phyloP scores from a whole-genome alignment of 345 rosid species.

The Citrus sp. region DNA sequence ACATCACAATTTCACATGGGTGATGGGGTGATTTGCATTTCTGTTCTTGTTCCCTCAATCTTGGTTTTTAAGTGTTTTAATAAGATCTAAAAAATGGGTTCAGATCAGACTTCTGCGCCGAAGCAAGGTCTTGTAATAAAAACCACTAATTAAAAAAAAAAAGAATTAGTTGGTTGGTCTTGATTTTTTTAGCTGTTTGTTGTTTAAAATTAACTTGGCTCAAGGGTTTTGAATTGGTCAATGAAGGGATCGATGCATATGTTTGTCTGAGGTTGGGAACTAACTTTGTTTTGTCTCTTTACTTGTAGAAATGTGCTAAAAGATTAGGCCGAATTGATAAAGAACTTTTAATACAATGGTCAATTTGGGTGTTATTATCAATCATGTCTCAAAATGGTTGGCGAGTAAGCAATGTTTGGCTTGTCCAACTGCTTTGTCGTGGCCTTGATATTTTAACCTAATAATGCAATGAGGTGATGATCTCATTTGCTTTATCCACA shows the following conservation, averaged over 20 bases:
- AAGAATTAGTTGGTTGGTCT: too few species aligned
- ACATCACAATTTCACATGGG: not conserved
- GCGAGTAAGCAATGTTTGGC: not conserved
- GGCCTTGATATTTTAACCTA: not conserved
- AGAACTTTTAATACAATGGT: not conserved
- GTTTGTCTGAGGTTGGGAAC: not conserved
- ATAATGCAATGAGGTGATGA: not conserved
- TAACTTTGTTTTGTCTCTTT: not conserved
- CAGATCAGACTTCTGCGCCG: not conserved
- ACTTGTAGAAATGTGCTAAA: not conserved
- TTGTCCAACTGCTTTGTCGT: not conserved
- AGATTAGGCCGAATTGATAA: not conserved
- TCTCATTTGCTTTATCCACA: not conserved
- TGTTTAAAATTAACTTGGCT: not conserved
- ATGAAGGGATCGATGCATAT: not conserved
- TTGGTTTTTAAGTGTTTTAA: too few species aligned
- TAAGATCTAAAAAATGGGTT: not conserved
- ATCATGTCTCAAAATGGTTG: conserved; percentile 4
- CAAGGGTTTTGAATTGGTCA: not conserved
- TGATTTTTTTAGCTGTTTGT: not conserved
- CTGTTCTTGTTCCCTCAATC: not conserved
- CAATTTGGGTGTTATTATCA: conserved; percentile 7
- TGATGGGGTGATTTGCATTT: not conserved
- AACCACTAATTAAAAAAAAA: not conserved
- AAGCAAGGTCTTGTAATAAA: not conserved